Evolutionary conservation across 1,139 yeast genomes (phyloP), one percentile per base, ranked within the genome.

Genomic region (Yamadazyma sp.): DNA sequence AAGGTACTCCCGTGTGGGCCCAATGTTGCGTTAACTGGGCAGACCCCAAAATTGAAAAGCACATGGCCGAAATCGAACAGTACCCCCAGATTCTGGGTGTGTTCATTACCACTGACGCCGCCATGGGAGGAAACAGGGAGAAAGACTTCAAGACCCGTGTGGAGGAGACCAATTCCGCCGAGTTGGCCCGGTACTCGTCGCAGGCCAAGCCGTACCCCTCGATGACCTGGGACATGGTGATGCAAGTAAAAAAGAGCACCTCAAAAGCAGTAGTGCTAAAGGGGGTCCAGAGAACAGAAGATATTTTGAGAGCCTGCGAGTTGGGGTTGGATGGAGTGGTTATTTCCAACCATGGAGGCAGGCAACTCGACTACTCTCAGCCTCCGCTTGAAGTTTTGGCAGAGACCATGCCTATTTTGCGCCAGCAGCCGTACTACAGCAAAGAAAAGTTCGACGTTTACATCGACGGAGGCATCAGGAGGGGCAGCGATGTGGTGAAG

Each of bases 311-410:
- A 37, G 81, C 81, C 0, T 63, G 70, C 4, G 66, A 69, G 40
- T 54, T 65, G 43, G 68, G 70, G 3, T 66, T 71, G 26, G 66
- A 68, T 30, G 81, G 77, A 7, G 72, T 74, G 14, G 65, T 75
- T 7, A 55, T 76, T 17, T 75, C 80, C 5, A 76, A 75, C 48
- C 80, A 75, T 49, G 81, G 81, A 14, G 81, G 81, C 15, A 61
- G 81, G 41, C 78, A 76, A 42, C 55, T 76, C 41, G 81, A 76
- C 41, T 69, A 62, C 27, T 61, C 77, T 2, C 62, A 68, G 40
- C 66, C 80, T 0, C 71, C 80, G 1, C 56, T 76, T 32, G 71
- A 73, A 48, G 66, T 74, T 7, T 58, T 76, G 38, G 74, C 72
- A 3, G 78, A 75, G 41, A 60, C 73, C 14, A 61, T 36, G 39